Evolutionary conservation across 345 rosid genomes (phyloP), one percentile per base, ranked within the genome.

Genomic region (Brassica rapa): DNA sequence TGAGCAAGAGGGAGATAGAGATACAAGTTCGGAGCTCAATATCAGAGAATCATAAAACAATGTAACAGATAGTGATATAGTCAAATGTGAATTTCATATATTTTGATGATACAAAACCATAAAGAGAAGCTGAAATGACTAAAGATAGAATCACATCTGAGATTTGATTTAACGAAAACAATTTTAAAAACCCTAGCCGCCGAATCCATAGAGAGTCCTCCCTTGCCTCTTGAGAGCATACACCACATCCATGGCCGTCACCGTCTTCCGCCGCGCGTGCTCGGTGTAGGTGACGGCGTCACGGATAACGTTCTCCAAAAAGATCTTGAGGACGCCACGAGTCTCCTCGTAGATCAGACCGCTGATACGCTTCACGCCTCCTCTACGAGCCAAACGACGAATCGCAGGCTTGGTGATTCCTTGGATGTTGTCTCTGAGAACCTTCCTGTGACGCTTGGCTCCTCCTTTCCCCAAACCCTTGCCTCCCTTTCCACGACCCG

Each of bases 401-500:
- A 68, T 68, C 23, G 71, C 71, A 15, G 71, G 71, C 37, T 68
- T 68, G 2, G 71, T 68, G 71, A 68, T 68, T 14, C 71, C 71
- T 30, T 70, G 73, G 49, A 70, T 70, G 63, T 73, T 73, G 69
- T 73, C 76, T 73, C 69, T 62, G n/a, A 73, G 62, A 27, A 73
- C 76, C 69, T 73, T 73, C 76, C 76, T 73, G 61, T 73, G 76
- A 10, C 61, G 61, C 9, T 73, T 73, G 1, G 77, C 77, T 73
- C 77, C 77, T 29, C 77, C 77, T 2, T 73, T 73, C 0, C 77
- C 70, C 62, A 73, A 49, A 6, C 77, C 77, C 19, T 73, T 73
- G 0, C 77, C 77, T 73, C 77, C 77, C 70, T 73, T 73, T 49
- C 77, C 77, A 63, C 77, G 77, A 30, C 77, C 77, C 5, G 77